Percentiles rank a stretch among this genome's conserved stretches.
These are phyloP conservation scores for Colletotrichum tabaci DNA, from an alignment of 2,329 filamentous ascomycete genomes.

Conservation along the genomic window DNA sequence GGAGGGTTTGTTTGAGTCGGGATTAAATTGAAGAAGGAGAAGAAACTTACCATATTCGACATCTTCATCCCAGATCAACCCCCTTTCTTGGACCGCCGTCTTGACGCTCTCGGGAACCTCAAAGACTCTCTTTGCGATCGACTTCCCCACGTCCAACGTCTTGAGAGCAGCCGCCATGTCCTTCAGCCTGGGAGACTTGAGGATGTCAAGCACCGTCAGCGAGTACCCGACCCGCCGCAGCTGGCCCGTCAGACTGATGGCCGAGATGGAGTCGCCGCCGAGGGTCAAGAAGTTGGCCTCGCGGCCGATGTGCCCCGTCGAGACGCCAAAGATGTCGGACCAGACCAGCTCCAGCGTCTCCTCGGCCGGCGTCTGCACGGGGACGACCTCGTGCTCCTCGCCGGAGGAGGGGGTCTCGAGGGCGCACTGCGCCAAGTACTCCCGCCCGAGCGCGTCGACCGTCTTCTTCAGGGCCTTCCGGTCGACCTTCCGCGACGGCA, in stretches of 20 bases:
- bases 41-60: slow-evolving; percentile 40
- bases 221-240: slow-evolving; percentile 44
- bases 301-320: too few relatives aligned
- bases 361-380: slow-evolving; percentile 31
- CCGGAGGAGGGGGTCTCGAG: neutral
- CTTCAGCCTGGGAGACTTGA: slow-evolving; percentile 44
- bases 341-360: too few relatives aligned
- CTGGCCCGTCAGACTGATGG: slow-evolving; percentile 52
- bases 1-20: neutral
- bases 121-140: neutral
- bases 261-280: too few relatives aligned
- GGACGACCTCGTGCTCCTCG: neutral
- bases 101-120: neutral
- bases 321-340: too few relatives aligned
- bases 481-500: slow-evolving; percentile 48
- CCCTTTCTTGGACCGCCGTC: neutral
- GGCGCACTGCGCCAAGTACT: neutral
- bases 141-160: neutral
- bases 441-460: neutral
- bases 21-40: too few relatives aligned
- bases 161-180: neutral
- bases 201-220: slow-evolving; percentile 46
- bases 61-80: slow-evolving; percentile 28
- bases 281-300: too few relatives aligned
- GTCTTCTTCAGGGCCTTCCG: slow-evolving; percentile 44